Base-by-base conservation (phyloP, 1,284 basidiomycete species). In the Rhodotorula sp. region DNA sequence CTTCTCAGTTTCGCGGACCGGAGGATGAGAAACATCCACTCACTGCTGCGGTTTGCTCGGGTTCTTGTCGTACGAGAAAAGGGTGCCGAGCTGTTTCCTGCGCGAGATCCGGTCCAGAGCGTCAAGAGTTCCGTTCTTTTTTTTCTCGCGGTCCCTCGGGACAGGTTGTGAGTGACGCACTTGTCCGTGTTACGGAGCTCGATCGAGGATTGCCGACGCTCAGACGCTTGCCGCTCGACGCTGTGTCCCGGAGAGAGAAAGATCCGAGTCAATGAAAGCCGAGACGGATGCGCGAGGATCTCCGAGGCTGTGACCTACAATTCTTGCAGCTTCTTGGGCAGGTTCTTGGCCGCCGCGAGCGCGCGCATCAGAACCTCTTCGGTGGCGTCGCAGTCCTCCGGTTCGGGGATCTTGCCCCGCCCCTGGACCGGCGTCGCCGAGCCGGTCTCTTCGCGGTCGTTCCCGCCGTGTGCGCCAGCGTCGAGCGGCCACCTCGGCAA, bases 381-480 rank as follows among this genome's bases (percentile, higher is more conserved):
- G 8, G 76, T 77, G 56, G 76, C 64, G 49, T 70, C 60, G 59
- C 73, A 75, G 19, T 72, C 66, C 60, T 78, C 76, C 12, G 77
- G 77, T 43, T 67, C 64, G 49, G 77, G 74, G 16, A 78, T 67
- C 50, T 66, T 43, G 54, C 54, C 54, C 26, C 50, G 50, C 12
- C 50, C 54, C 26, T 26, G 23, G 26, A 28, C 54, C 14, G 23
- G 15, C 52, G n/a, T 55, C 26, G 16, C 26, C 54, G 26, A 14
- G 26, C 26, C 16, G 26, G 28, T n/a, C 26, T 28, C 26, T n/a
- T 55, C 28, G 26, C 16, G n/a, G 54, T 28, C 54, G 48, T 54
- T 54, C 54, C 62, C 85, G 78, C 91, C 89, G 89, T 91, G 78
- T 15, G 64, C 47, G 7, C 28, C 47, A 12, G 23, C 61, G 58